Percentiles rank a stretch among this genome's conserved stretches.
Conservation (phyloP, 1,284 basidiomycete genomes). For the Butyriboletus appendiculatus region DNA sequence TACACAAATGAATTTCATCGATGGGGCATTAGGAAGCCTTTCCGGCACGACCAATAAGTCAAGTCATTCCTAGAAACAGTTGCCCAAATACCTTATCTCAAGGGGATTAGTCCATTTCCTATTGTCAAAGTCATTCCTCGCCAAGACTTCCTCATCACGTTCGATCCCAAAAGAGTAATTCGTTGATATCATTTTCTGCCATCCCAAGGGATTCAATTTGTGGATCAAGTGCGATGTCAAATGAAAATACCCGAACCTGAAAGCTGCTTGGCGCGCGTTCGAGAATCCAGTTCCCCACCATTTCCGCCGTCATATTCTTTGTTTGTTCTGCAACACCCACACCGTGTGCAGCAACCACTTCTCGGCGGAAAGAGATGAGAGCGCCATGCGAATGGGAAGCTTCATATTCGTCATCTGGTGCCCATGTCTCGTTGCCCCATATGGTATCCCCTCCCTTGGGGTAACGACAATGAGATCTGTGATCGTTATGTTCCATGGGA, state of each 20-base stretch:
- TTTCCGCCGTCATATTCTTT: conserved; percentile 79
- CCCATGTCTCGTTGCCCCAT: conserved; percentile 80
- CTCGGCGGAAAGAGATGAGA: conserved; percentile 76
- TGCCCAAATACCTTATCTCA: conserved; percentile 66
- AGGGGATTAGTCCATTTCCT: conserved; percentile 96
- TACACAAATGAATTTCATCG: conserved; percentile 91
- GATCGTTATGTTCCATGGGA: background rate
- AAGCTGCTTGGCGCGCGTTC: conserved; percentile 85
- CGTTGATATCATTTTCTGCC: conserved; percentile 81
- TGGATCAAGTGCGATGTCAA: background rate
- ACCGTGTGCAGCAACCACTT: background rate
- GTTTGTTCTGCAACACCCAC: conserved; percentile 27
- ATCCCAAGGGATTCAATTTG: conserved; percentile 1
- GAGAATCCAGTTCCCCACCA: conserved; percentile 80
- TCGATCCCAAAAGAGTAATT: conserved; percentile 98
- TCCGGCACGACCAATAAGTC: background rate
- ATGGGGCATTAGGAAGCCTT: conserved; percentile 88
- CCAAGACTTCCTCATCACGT: conserved; percentile 64
- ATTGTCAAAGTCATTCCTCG: conserved; percentile 69
- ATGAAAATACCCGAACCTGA: conserved; percentile 50
- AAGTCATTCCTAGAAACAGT: background rate
- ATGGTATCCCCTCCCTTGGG: conserved; percentile 82
- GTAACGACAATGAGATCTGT: conserved; percentile 2
- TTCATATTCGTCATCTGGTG: conserved; percentile 77
- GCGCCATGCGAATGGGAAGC: conserved; percentile 75